Evolutionary conservation across 1,284 basidiomycete species (phyloP), one percentile per base, ranked within the genome.

Genomic region (Tilletia indica): DNA sequence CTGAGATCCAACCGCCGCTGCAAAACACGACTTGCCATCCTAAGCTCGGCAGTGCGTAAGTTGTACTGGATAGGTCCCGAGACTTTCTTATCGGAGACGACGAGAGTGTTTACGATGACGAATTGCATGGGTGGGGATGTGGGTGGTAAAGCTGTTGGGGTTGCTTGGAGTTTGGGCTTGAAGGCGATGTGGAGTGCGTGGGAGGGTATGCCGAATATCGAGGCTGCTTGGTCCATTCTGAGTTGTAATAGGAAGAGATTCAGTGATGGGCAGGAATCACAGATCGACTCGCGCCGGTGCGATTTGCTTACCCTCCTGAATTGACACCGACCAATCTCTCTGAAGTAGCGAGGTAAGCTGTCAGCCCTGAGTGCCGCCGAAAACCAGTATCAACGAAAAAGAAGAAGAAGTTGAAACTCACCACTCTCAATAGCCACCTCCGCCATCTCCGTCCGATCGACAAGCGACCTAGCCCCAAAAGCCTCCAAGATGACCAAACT

Each of bases 41-140:
- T 70, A 4, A 79, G 76, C 74, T 84, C 82, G 9, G 78, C 81
- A 12, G 82, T 81, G 21, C 82, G 78, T 9, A 84, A 72, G 66
- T 84, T 84, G 73, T 83, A 84, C 49, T 83, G 81, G 19, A 81
- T 77, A 0, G 82, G 81, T 0, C 81, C 82, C 2, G 74, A 78
- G 3, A 82, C 82, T 69, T 84, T 84, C 67, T 84, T 84, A 70
- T 84, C 82, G 14, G 77, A 78, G 0, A 77, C 74, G 39, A 83
- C 76, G 48, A 84, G 73, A 2, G 82, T 82, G 72, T 84, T 84
- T 51, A 78, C 78, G 12, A 84, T 79, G 47, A 84, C 77, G 47
- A 82, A 80, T 1, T 74, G 72, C 66, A 77, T 34, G 9, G 47
- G 39, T 4, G 74, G 73, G 3, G 67, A 48, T 31, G 72, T 74